A percentile compares a stretch with the other conserved stretches of the same genome.
phyloP scores from a whole-genome alignment of 805 yeast species.

The Wickerhamiella azymoides region DNA sequence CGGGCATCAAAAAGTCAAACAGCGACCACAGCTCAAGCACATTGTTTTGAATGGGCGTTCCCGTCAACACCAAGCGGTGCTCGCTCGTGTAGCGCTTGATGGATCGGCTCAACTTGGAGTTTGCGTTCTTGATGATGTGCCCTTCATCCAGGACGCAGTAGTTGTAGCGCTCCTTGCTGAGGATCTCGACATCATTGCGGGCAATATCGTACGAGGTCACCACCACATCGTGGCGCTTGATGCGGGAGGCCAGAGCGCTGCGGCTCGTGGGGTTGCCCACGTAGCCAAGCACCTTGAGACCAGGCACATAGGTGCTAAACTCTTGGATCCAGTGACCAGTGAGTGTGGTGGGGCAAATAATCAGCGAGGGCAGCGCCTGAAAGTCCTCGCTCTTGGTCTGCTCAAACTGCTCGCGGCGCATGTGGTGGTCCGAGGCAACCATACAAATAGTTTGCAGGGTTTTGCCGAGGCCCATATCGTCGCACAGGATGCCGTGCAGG shows the following conservation, averaged over 20 bases:
- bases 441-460: conserved; percentile 95
- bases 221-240: conserved; percentile 59
- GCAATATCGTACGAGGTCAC: conserved; percentile 95
- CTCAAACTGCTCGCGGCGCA: conserved; percentile 56
- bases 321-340: conserved; percentile 99
- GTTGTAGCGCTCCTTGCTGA: conserved; percentile 56
- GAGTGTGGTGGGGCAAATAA: conserved; percentile 92
- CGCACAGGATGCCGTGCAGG: conserved; percentile 93
- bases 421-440: conserved; percentile 86
- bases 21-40: conserved; percentile 95
- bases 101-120: conserved; percentile 74
- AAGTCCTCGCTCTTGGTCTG: conserved; percentile 49
- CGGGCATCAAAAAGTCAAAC: conserved; percentile 97
- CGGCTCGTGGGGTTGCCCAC: conserved; percentile 86
- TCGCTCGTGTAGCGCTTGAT: conserved; percentile 75
- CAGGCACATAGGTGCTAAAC: conserved; percentile 77
- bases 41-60: conserved; percentile 96
- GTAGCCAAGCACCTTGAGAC: conserved; percentile 65
- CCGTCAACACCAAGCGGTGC: conserved; percentile 81
- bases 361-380: conserved; percentile 66
- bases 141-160: conserved; percentile 97
- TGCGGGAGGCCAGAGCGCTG: conserved; percentile 36
- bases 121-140: conserved; percentile 86
- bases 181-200: conserved; percentile 67
- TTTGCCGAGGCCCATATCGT: conserved; percentile 98